A percentile compares a stretch with the other conserved stretches of the same genome.
Evolutionary conservation across 768 basidiomycete species (phyloP).

Genomic region (Tubosaeta sp.): DNA sequence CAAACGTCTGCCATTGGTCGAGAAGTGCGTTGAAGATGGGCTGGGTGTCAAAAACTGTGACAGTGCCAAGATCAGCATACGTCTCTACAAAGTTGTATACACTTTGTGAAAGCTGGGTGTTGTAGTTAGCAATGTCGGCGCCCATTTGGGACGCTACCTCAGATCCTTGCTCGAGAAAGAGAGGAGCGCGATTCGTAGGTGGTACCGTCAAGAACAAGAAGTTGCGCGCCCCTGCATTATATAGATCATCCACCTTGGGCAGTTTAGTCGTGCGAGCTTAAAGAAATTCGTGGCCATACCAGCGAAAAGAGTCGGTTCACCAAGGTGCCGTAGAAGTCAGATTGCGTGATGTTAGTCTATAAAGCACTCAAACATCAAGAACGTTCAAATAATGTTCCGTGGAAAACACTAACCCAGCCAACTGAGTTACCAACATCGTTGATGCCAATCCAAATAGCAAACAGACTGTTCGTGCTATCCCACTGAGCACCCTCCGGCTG

Average conservation of each 20-base stretch:
- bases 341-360: slow-evolving; percentile 23
- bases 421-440: slow-evolving; percentile 46
- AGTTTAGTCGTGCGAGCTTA: background rate
- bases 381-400: too few relatives aligned
- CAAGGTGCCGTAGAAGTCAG: slow-evolving; percentile 22
- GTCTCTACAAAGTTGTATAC: slow-evolving; percentile 38
- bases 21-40: slow-evolving; percentile 57
- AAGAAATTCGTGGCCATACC: slow-evolving; percentile 5
- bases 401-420: slow-evolving; percentile 15
- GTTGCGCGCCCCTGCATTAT: slow-evolving; percentile 49
- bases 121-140: slow-evolving; percentile 45
- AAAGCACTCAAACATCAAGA: background rate
- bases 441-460: slow-evolving; percentile 69
- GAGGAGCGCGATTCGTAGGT: slow-evolving; percentile 52
- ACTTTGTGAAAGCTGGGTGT: slow-evolving; percentile 39
- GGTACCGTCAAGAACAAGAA: slow-evolving; percentile 64
- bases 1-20: slow-evolving; percentile 47
- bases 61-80: slow-evolving; percentile 41
- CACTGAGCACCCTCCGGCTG: slow-evolving; percentile 53
- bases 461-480: slow-evolving; percentile 53
- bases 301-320: slow-evolving; percentile 27
- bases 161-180: slow-evolving; percentile 41
- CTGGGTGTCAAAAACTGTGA: slow-evolving; percentile 51
- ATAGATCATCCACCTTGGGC: slow-evolving; percentile 17
- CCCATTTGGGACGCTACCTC: slow-evolving; percentile 26